Evolutionary conservation across 768 basidiomycete genomes (phyloP), one percentile per base, ranked within the genome.

Genomic region (Daedaleopsis nitida): DNA sequence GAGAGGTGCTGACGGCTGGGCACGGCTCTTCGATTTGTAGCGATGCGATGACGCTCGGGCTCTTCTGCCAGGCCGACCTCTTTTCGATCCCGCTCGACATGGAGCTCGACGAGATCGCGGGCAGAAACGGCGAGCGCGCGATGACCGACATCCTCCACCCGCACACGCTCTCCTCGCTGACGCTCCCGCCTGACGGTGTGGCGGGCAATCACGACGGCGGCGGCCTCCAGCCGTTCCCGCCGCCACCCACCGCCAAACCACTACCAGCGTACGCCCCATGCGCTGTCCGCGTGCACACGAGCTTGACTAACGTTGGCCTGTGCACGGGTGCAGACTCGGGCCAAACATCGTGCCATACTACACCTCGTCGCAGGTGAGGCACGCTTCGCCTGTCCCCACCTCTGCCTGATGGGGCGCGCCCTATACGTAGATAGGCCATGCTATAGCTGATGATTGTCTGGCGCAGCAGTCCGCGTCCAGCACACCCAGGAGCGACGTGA

Each of bases 51-150:
- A 47, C 54, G n/a, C 52, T 84, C 27, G 91, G 91, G 4, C 78
- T 92, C 17, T 71, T 92, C 16, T 92, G 91, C 73, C 89, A 86
- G 2, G 87, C 89, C 39, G 91, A 92, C 73, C 77, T 92, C 17
- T 89, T 89, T 64, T 86, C 86, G 5, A 82, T 89, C 7, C 63
- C 66, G 3, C 11, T 9, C 13, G 27, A 42, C 4, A 13, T 65
- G 21, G 49, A 24, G 17, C 37, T 48, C 19, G 27, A 35, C 17
- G 27, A 32, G 4, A 32, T 32, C 27, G 32, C 34, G 2, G 37
- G n/a, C 27, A 38, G 8, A 35, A 13, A 32, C 6, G 34, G 34
- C 11, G 34, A 24, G 7, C 19, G 47, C 19, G 47, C 23, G 9
- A 49, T 49, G 47, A 23, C 47, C 2, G 21, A 49, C 14, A 2